Evolutionary conservation across 2,329 filamentous ascomycete genomes (phyloP), one percentile per base, ranked within the genome.

Genomic region (Phoma sp.): DNA sequence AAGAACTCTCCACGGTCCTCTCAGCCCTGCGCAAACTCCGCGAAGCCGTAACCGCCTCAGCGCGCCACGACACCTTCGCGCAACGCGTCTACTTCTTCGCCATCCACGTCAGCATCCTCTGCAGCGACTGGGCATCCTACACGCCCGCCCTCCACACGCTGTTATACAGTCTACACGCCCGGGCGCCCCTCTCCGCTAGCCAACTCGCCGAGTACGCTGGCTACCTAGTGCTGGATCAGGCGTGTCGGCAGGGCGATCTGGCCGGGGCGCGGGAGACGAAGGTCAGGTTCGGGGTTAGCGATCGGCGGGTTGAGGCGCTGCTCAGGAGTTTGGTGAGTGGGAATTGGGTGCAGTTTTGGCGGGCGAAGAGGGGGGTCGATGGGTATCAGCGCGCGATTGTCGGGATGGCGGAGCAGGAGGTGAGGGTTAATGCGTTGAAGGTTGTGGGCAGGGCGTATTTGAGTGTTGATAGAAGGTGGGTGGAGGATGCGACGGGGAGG

Each of bases 21-120:
- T 85, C 90, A 67, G 91, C 94, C 3, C 88, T 98, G 71, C 88
- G 95, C 59, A 98, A 97, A 74, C 85, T 99, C 29, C 87, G 95
- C 52, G 95, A 99, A 79, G 93, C 89, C 22, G 88, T 98, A 43
- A 85, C 96, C 2, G 91, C 91, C 12, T 88, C 90, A 8, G 85
- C 87, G 48, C 86, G 93, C 19, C 80, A 82, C 32, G 90, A 96
- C 70, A 81, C 85, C 47, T 99, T 99, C 75, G 88, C 94, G 1
- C 86, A 90, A n/a, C 88, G 92, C 64, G 91, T 88, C 15, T 96
- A 98, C 76, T 86, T 96, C 59, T 98, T 98, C 80, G 92, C 91
- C 67, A 91, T 96, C 66, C 89, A 93, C 50, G 82, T 93, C 24
- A 88, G 90, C 22, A 88, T 99, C 59, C 84, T 96, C 31, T 86